Evolutionary conservation across 768 basidiomycete species (phyloP).

Genomic region (Strobilomyces confusus): DNA sequence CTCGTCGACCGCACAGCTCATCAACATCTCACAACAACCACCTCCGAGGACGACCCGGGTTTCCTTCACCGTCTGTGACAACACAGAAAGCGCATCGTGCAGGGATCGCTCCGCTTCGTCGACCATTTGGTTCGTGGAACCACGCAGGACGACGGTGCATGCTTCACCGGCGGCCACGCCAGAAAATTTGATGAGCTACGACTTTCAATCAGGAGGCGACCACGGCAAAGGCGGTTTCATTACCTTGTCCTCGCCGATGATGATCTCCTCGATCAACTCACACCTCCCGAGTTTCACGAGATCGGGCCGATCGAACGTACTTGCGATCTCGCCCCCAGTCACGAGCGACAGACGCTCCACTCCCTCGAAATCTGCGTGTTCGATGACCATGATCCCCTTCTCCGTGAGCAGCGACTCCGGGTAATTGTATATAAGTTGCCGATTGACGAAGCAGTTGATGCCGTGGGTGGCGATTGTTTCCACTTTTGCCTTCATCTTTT

Average conservation of each 20-base stretch:
- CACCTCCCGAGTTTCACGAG: slow-evolving; percentile 90
- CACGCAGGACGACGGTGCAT: slow-evolving; percentile 95
- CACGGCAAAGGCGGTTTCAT: slow-evolving; percentile 3
- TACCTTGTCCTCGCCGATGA: slow-evolving; percentile 99
- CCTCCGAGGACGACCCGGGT: slow-evolving; percentile 92
- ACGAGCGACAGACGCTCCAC: slow-evolving; percentile 95
- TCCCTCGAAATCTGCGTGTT: slow-evolving; percentile 98
- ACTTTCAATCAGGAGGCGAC: not conserved
- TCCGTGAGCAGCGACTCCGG: slow-evolving; percentile 95
- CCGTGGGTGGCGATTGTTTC: slow-evolving; percentile 91
- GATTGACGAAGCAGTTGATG: slow-evolving; percentile 96
- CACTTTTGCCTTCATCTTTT: slow-evolving; percentile 99
- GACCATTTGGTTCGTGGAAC: slow-evolving; percentile 98
- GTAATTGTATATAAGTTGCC: slow-evolving; percentile 99
- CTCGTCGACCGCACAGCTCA: slow-evolving; percentile 93
- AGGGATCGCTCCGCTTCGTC: slow-evolving; percentile 98
- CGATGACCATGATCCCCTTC: slow-evolving; percentile 92
- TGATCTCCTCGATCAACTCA: slow-evolving; percentile 96
- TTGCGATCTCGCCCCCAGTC: slow-evolving; percentile 96
- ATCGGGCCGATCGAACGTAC: slow-evolving; percentile 91
- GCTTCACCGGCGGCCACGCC: slow-evolving; percentile 97
- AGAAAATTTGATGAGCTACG: slow-evolving; percentile 96
- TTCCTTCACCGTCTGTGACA: slow-evolving; percentile 97
- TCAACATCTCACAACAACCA: slow-evolving; percentile 97
- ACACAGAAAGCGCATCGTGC: slow-evolving; percentile 94